phyloP scores from a whole-genome alignment of 2,329 filamentous ascomycete species.

The Epichloe gansuensis region DNA sequence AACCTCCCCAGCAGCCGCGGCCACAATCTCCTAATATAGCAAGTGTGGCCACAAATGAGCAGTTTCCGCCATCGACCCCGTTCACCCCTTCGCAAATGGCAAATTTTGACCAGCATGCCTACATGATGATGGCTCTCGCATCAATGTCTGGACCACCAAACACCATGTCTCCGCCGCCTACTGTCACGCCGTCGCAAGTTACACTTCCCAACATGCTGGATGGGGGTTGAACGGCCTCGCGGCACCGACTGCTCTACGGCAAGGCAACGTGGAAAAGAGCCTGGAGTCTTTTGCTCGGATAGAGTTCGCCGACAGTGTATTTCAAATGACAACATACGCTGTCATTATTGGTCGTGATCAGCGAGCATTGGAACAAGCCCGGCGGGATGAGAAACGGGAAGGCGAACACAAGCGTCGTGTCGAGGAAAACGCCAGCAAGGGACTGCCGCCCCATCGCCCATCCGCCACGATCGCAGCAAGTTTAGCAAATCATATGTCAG shows the following conservation, averaged over 20 bases:
- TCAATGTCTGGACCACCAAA: slow-evolving; percentile 24
- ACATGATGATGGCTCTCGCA: slow-evolving; percentile 34
- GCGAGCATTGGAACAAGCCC: slow-evolving; percentile 42
- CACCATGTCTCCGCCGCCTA: slow-evolving; percentile 29
- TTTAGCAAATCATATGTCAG: slow-evolving; percentile 56
- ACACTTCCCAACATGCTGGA: slow-evolving; percentile 28
- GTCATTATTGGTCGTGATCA: slow-evolving; percentile 64
- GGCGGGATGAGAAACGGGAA: slow-evolving; percentile 36
- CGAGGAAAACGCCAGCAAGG: slow-evolving; percentile 34
- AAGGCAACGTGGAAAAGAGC: slow-evolving; percentile 25
- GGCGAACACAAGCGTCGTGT: slow-evolving; percentile 32
- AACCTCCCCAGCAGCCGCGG: slow-evolving; percentile 7
- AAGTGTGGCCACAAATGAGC: slow-evolving; percentile 11
- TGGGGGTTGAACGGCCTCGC: slow-evolving; percentile 18
- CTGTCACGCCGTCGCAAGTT: slow-evolving; percentile 34
- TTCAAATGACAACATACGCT: slow-evolving; percentile 65
- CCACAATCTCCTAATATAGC: slow-evolving; percentile 8
- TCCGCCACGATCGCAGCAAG: slow-evolving; percentile 38
- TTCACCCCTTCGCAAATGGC: slow-evolving; percentile 22
- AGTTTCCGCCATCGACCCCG: slow-evolving; percentile 20
- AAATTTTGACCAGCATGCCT: slow-evolving; percentile 25
- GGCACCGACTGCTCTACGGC: slow-evolving; percentile 21
- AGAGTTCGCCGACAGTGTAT: slow-evolving; percentile 63
- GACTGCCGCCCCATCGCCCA: slow-evolving; percentile 40
- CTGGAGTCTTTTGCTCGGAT: slow-evolving; percentile 48